Percentiles rank a stretch among this genome's conserved stretches.
Conservation (phyloP, 257 asterid genomes). For the Nicotiana obtusifolia region DNA sequence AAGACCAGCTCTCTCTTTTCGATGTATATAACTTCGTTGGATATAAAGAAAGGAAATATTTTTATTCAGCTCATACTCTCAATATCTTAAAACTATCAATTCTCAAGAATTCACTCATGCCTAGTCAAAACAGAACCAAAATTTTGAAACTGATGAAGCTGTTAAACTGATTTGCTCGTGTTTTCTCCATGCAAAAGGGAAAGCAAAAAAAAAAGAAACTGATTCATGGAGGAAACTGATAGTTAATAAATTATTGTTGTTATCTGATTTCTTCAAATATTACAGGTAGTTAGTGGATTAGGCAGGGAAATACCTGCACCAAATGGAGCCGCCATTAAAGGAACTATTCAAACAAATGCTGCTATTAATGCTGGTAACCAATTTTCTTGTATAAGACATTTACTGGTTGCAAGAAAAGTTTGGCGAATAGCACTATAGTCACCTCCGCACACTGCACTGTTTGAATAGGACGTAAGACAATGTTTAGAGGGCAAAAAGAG, state of each 20-base stretch:
- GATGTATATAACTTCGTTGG: background rate
- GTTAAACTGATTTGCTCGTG: background rate
- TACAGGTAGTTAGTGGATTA: constrained; percentile 82
- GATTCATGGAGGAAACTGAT: background rate
- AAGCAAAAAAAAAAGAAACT: background rate
- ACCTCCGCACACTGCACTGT: background rate
- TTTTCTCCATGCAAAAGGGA: background rate
- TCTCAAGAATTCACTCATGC: background rate
- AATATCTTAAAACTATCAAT: too few relatives aligned
- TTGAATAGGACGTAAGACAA: too few relatives aligned
- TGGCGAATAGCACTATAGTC: background rate
- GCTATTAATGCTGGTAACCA: constrained; percentile 79
- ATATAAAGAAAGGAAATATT: background rate
- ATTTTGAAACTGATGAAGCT: background rate
- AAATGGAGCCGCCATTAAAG: constrained; percentile 74
- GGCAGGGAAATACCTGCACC: constrained; percentile 97
- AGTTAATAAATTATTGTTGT: background rate
- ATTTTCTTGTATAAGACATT: background rate
- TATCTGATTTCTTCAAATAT: constrained; percentile 8
- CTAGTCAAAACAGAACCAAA: background rate
- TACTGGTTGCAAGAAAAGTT: background rate
- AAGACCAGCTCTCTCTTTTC: background rate
- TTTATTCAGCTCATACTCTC: background rate
- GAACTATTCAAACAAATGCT: constrained; percentile 95
- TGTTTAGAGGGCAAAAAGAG: too few relatives aligned